Base-by-base conservation (phyloP, 805 yeast genomes). In the Ogataea zsoltii region DNA sequence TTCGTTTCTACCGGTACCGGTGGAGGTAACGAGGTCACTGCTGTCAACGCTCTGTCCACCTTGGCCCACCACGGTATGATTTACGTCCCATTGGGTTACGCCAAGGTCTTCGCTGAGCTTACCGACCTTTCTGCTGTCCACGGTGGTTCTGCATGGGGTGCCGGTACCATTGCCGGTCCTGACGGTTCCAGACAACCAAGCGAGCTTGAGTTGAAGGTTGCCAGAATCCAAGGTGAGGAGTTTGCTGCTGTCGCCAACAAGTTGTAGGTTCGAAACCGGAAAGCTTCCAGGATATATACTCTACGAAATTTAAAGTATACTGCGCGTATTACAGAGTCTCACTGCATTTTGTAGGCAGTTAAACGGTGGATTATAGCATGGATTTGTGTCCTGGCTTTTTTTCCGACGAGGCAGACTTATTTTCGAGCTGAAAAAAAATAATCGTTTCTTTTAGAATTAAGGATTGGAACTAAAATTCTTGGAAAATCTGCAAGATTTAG, bases 91-190 rank as follows among this genome's bases (percentile, higher is more conserved):
- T 76, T 88, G 57, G 96, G 96, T 62, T 79, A 78, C 71, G 80
- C 76, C 44, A 67, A 74, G 37, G 76, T 73, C 38, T 80, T 82
- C 62, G 75, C 77, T 44, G 76, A 77, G 50, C 67, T 83, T 58
- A 62, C 76, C 41, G 75, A 76, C 66, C 61, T 85, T 48, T 75
- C 72, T 28, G 91, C 85, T 70, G 74, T 78, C 47, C 92, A 84
- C 63, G 96, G 95, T 60, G 85, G 87, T 57, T 80, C 92, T 45
- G 78, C 96, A 40, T 88, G 89, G 86, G 95, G 95, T 69, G 89
- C 96, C 37, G 95, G 94, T 62, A 70, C 86, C 47, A 75, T 76
- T 53, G 89, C 96, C 34, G 92, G 85, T 52, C 70, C 79, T 26
- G 89, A 84, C 61, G 96, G 96, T 60, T 78, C 90, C 37, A 82